These are phyloP conservation scores for Neolecta irregularis DNA, from an alignment of 1,139 yeast species.

Conservation along the genomic window DNA sequence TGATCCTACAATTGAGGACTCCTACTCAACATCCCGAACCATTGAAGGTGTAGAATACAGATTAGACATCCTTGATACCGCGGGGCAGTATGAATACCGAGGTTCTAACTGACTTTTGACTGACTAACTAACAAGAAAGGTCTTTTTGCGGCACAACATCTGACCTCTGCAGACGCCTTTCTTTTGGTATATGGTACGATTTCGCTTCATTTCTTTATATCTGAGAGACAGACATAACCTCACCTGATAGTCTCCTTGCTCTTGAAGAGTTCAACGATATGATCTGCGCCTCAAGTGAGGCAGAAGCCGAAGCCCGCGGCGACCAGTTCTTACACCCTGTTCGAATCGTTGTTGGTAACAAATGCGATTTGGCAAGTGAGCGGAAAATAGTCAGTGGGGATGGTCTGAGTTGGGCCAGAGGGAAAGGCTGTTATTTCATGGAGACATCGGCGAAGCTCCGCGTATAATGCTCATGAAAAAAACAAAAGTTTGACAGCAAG, in stretches of 20 bases:
- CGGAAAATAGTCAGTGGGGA: conserved; percentile 70
- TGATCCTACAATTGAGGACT: conserved; percentile 27
- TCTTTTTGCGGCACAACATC: conserved; percentile 47
- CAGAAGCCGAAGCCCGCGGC: conserved; percentile 16
- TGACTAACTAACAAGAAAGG: too few species aligned
- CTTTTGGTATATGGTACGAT: conserved; percentile 45
- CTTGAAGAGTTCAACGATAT: conserved; percentile 70
- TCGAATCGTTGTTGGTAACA: conserved; percentile 25
- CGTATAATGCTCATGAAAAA: too few species aligned
- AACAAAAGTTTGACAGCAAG: too few species aligned
- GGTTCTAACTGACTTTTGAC: too few species aligned
- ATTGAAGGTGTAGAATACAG: conserved; percentile 20
- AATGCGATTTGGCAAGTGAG: conserved; percentile 53
- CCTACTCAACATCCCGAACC: conserved; percentile 23
- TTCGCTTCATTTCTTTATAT: too few species aligned
- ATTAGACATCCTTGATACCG: conserved; percentile 26
- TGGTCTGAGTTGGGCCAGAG: conserved; percentile 62
- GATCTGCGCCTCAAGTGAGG: conserved; percentile 60
- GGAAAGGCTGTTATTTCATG: conserved; percentile 60
- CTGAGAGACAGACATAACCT: conserved; percentile 54
- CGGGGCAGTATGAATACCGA: conserved; percentile 28
- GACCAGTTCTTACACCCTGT: conserved; percentile 21
- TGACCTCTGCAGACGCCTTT: conserved; percentile 85
- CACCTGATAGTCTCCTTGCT: conserved; percentile 66
- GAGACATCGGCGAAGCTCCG: conserved; percentile 84